Conservation (phyloP, 345 rosid species). For the Brassica cretica region DNA sequence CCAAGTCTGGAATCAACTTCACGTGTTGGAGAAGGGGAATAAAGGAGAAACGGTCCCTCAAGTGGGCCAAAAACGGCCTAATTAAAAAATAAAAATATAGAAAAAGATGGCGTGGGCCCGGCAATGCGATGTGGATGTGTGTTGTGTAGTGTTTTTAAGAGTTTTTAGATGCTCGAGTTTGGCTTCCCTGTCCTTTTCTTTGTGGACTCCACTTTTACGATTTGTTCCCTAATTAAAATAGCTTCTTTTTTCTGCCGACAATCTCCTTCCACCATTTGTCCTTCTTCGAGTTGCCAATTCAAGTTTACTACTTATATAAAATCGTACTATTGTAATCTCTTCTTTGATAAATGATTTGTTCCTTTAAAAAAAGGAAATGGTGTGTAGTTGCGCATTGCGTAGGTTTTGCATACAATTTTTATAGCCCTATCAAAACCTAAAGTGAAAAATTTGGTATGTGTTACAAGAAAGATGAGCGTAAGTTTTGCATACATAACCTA, state of each 20-base stretch:
- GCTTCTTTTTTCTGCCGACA: conserved; percentile 28
- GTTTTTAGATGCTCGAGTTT: conserved; percentile 17
- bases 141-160: conserved; percentile 28
- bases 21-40: conserved; percentile 32
- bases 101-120: conserved; percentile 13
- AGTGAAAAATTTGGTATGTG: not conserved
- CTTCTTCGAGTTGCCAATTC: not conserved
- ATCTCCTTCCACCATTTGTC: conserved; percentile 19
- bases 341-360: not conserved
- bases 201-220: conserved; percentile 37
- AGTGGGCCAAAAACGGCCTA: conserved; percentile 29
- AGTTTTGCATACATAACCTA: not conserved
- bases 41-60: conserved; percentile 32
- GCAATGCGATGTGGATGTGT: conserved; percentile 34
- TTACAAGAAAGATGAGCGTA: not conserved
- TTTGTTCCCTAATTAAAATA: conserved; percentile 31
- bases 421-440: not conserved
- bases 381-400: not conserved
- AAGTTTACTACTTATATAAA: not conserved
- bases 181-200: conserved; percentile 11
- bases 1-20: conserved; percentile 39
- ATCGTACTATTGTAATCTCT: not conserved
- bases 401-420: not conserved
- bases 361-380: not conserved
- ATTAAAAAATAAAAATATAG: not conserved